These are phyloP conservation scores for Citrus cavaleriei DNA, from an alignment of 345 rosid species.

Conservation along the genomic window DNA sequence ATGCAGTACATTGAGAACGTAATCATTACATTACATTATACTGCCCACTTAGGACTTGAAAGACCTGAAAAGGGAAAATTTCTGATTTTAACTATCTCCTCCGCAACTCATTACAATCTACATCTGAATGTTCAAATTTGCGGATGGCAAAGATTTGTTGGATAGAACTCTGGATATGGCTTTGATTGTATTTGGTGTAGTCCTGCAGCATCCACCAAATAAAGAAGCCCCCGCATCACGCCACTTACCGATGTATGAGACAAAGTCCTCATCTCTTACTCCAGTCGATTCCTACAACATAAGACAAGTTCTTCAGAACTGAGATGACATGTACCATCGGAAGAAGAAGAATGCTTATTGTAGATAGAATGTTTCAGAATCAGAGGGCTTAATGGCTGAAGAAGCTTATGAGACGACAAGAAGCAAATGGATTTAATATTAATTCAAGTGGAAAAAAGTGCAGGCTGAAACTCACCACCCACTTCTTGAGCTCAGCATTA, in stretches of 20 bases:
- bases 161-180: constrained; percentile 54
- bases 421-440: not conserved
- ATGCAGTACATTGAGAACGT: not conserved
- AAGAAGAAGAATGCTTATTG: not conserved
- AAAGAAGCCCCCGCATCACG: constrained; percentile 68
- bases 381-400: not conserved
- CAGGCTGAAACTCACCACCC: constrained; percentile 58
- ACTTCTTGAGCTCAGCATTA: constrained; percentile 52
- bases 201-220: constrained; percentile 92
- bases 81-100: not conserved
- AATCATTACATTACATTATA: not conserved
- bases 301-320: not conserved
- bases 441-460: not conserved
- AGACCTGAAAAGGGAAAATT: not conserved
- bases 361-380: not conserved
- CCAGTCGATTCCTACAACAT: constrained; percentile 52
- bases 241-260: constrained; percentile 69
- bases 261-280: constrained; percentile 64
- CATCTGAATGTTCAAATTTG: constrained; percentile 12
- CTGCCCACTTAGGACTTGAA: too few species aligned
- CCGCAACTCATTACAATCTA: not conserved
- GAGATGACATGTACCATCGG: not conserved
- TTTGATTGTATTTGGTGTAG: constrained; percentile 76
- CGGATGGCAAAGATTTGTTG: constrained; percentile 22
- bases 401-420: not conserved